Evolutionary conservation across 306 rosid species (phyloP).

Genomic region (Pyrus betulifolia): DNA sequence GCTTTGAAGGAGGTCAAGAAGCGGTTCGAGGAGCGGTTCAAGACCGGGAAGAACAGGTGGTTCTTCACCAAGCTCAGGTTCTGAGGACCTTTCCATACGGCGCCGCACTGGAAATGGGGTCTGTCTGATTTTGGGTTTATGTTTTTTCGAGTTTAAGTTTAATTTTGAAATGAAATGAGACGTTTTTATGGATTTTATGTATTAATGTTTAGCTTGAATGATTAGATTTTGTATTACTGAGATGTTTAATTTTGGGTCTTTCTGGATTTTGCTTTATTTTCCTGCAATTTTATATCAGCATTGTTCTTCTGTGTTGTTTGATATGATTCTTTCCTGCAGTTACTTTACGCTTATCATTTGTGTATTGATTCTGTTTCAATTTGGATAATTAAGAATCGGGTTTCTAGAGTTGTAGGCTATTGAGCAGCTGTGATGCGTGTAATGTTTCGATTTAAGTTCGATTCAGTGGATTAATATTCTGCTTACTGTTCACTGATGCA

Average conservation of each 20-base stretch:
- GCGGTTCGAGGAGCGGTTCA: conserved; percentile 43
- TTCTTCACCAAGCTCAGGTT: conserved; percentile 50
- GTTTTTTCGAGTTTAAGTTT: background rate
- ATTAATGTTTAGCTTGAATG: background rate
- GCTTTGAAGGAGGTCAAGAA: conserved; percentile 41
- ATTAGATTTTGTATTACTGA: background rate
- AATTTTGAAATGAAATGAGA: background rate
- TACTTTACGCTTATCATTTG: background rate
- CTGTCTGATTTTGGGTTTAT: background rate
- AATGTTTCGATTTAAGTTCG: too few relatives aligned
- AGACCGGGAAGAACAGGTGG: conserved; percentile 50
- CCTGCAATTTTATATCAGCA: background rate
- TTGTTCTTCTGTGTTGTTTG: background rate
- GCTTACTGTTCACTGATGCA: too few relatives aligned
- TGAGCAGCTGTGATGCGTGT: too few relatives aligned
- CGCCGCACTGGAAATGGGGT: background rate
- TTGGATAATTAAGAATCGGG: too few relatives aligned
- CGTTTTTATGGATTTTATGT: background rate
- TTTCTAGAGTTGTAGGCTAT: too few relatives aligned
- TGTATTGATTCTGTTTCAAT: too few relatives aligned
- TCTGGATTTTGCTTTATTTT: background rate
- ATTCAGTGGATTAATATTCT: too few relatives aligned
- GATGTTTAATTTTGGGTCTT: background rate
- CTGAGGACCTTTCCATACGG: background rate
- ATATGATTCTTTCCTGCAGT: background rate